Base-by-base conservation (phyloP, 2,329 filamentous ascomycete species). In the Alternaria panax region DNA sequence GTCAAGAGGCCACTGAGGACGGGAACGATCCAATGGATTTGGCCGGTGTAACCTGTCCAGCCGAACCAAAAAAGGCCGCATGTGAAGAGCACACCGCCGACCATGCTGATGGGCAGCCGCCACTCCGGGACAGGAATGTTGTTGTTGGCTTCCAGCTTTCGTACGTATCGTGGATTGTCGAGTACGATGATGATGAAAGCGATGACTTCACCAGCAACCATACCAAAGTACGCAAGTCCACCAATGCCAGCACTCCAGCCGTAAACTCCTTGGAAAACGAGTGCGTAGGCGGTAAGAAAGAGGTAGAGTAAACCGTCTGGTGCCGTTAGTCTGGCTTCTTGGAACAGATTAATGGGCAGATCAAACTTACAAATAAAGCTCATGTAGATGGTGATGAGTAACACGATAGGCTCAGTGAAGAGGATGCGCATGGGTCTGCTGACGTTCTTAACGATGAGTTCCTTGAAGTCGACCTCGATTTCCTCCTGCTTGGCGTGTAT, bases 151-250 rank as follows among this genome's bases (percentile, higher is more conserved):
- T 72, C 70, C 16, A 82, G 71, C 55, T 76, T 77, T 41, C 61
- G 64, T 69, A 86, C 85, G 77, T 94, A 94, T 75, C 83, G 82
- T 24, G 87, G 86, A 75, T 92, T 86, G 70, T 85, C 84, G 38
- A 86, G 69, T 51, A 91, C 80, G 62, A 94, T 88, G 46, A 84
- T 83, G 8, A 82, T 60, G 48, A 90, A 91, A 0, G 90, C 90
- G 54, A 92, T 78, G 16, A 94, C 62, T 73, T 92, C 86, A 46
- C 92, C 92, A 8, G 83, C 70, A 51, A 95, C 86, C 89, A 97
- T 92, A 54, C 92, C 93, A 69, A 97, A 92, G 76, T 93, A 96
- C 5, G 92, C 88, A 5, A 97, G 83, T 2, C 92, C 93, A 4
- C 88, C 85, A 18, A 91, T 78, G 57, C 93, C 93, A 1, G 84